Base-by-base conservation (phyloP, 495 filamentous ascomycete genomes). In the Tricharina praecox region DNA sequence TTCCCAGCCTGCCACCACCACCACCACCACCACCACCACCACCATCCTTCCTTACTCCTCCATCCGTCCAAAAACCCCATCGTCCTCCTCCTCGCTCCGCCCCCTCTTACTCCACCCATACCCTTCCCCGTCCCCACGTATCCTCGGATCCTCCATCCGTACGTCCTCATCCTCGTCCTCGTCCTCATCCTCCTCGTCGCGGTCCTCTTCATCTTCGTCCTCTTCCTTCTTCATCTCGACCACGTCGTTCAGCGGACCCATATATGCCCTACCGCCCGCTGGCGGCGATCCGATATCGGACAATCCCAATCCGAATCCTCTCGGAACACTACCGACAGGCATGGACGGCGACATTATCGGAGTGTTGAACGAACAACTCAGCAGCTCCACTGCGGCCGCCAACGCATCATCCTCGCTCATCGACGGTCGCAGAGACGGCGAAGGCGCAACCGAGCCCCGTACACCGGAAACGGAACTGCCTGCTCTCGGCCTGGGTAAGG, bases 61-160 rank as follows among this genome's bases (percentile, higher is more conserved):
- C 88, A 95, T 95, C 49, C 74, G 76, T 19, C 90, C 90, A 69
- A 97, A 97, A 42, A 97, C 73, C 49, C 85, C 87, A 50, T 94
- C 90, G 45, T 95, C 88, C 40, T 93, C 87, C 53, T 96, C 88
- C 58, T 92, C 84, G 52, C 74, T 77, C 26, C 58, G 49, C 18
- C 57, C 53, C 41, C 57, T 51, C 28, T 45, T 35, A 30, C 42
- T 47, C 52, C 53, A 55, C 32, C 56, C 44, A 21, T 40, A 16
- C 0, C 84, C 77, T 50, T 78, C 81, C 30, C 88, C 82, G 48
- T 93, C 85, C 42, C 75, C 53, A 75, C 68, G 47, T 76, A 76
- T 16, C 61, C 63, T 42, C 64, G 61, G 28, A 24, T 51, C 50
- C 25, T 52, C 45, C 51, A 53, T 41, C 44, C 35, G 53, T 41